These are phyloP conservation scores for Alternaria sp. DNA, from an alignment of 2,329 filamentous ascomycete species.

Conservation along the genomic window DNA sequence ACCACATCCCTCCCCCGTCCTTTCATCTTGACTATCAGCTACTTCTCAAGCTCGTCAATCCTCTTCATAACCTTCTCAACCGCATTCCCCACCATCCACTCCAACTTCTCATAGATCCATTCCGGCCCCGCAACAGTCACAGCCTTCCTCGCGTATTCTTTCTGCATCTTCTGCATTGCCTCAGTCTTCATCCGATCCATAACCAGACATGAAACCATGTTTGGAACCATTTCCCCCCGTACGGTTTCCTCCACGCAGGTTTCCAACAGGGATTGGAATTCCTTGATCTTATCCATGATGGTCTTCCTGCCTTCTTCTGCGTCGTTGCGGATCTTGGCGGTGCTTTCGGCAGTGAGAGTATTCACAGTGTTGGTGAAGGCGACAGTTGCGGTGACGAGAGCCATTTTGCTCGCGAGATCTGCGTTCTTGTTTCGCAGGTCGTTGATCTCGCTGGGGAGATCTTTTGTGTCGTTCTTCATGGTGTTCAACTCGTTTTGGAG, in stretches of 20 bases:
- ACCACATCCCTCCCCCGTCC: background rate
- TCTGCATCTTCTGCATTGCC: background rate
- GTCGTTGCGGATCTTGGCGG: background rate
- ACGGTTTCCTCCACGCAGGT: background rate
- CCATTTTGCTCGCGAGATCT: background rate
- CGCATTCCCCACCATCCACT: background rate
- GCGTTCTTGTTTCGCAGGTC: background rate
- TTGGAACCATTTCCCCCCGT: background rate
- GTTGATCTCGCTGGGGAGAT: background rate
- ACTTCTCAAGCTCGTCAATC: background rate
- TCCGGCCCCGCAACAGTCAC: background rate
- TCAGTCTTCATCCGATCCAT: background rate
- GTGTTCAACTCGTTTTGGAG: background rate
- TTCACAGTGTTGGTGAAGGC: background rate
- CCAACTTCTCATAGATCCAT: background rate
- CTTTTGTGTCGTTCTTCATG: background rate
- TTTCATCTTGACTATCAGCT: background rate
- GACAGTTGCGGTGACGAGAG: background rate
- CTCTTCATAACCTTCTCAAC: background rate
- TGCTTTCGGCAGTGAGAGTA: background rate
- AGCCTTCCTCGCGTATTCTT: background rate
- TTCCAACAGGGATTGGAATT: background rate
- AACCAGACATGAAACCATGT: background rate
- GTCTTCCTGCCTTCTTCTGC: background rate
- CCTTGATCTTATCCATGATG: background rate